Conservation (phyloP, 2,329 filamentous ascomycete species). For the Aspergillus caelatus region DNA sequence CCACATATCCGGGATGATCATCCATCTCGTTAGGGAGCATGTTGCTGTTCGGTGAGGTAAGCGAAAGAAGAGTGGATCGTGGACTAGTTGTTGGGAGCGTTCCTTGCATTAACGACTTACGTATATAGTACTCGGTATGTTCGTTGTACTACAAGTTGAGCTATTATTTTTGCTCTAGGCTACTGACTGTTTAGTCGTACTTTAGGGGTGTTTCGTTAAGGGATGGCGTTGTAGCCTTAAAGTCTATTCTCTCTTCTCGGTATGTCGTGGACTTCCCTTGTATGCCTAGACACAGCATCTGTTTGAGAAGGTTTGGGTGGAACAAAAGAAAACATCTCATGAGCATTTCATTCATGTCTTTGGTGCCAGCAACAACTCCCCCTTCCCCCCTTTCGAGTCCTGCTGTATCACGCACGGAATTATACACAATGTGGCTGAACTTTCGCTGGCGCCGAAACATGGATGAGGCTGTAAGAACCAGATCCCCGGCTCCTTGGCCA, state of each 20-base stretch:
- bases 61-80: not conserved
- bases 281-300: not conserved
- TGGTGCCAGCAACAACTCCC: no score
- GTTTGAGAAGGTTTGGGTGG: not conserved
- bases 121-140: not conserved
- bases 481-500: not conserved
- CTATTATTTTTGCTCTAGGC: not conserved
- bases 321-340: not conserved
- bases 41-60: not conserved
- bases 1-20: conserved; percentile 1
- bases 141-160: not conserved
- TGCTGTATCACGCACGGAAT: conserved; percentile 1
- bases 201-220: not conserved
- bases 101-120: not conserved
- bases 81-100: not conserved
- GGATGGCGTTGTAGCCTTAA: not conserved
- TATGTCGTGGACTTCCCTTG: not conserved
- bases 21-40: not conserved
- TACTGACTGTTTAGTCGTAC: not conserved
- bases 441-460: not conserved
- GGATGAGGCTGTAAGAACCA: not conserved
- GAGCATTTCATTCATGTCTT: not conserved
- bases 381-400: no score
- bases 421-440: not conserved
- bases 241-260: not conserved